Conservation (phyloP, 2,329 filamentous ascomycete genomes). For the Thermothelomyces thermophilus region DNA sequence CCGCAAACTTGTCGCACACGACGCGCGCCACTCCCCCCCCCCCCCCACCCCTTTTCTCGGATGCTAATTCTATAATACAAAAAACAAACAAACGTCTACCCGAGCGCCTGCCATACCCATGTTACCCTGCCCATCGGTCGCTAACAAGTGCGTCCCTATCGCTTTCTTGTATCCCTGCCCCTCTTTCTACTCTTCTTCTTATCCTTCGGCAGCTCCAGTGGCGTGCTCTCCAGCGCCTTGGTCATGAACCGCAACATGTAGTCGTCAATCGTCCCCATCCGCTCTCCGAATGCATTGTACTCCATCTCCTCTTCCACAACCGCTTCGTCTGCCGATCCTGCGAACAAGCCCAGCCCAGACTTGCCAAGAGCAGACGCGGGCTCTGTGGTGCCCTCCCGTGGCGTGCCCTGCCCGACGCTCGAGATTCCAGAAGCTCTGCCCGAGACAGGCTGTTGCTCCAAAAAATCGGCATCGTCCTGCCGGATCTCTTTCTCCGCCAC, state of each 20-base stretch:
- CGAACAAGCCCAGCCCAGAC: conserved; percentile 34
- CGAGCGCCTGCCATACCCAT: not conserved
- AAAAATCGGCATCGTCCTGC: conserved; percentile 79
- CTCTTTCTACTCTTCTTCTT: conserved; percentile 56
- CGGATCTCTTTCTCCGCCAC: conserved; percentile 84
- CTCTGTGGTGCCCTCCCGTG: conserved; percentile 35
- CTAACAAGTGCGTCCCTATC: conserved; percentile 24
- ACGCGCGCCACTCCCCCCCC: not conserved
- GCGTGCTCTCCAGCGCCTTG: conserved; percentile 51
- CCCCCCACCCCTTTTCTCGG: no score
- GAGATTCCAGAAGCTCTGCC: conserved; percentile 40
- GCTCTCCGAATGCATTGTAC: conserved; percentile 52
- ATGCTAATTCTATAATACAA: conserved; percentile 5
- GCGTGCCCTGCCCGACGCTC: conserved; percentile 46
- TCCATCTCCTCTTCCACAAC: conserved; percentile 37
- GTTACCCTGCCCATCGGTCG: not conserved
- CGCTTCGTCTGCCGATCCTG: conserved; percentile 30
- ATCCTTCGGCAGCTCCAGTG: conserved; percentile 57
- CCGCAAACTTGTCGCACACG: not conserved
- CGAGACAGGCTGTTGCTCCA: conserved; percentile 47
- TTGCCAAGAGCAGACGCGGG: conserved; percentile 16
- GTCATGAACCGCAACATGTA: conserved; percentile 68
- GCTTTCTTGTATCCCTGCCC: conserved; percentile 52
- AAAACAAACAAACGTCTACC: not conserved
- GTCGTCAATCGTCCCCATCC: conserved; percentile 60